Base-by-base conservation (phyloP, 1,284 basidiomycete species). In the Erythrobasidium hasegawianum region DNA sequence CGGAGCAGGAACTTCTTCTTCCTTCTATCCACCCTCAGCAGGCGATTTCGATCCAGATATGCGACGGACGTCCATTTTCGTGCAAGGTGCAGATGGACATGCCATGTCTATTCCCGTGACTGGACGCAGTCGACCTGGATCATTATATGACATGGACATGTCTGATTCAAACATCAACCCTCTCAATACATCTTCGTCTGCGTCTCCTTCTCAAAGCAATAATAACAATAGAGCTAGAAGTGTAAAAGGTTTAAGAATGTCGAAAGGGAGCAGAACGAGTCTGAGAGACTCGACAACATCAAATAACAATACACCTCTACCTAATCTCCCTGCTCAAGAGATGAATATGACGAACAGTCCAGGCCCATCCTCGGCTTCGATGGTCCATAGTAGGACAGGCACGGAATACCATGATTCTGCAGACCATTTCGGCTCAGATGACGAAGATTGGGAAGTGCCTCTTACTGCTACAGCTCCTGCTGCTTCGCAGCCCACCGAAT, bases 41-140 rank as follows among this genome's bases (percentile, higher is more conserved):
- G 65, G 65, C 18, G 65, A 67, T 52, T 67, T 67, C 40, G 61
- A 64, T 13, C 57, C 54, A n/a, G 68, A 69, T 29, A 60, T 66
- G 26, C 57, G 68, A 4, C 47, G 68, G 55, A 41, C 55, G 16
- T 59, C 55, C 40, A 69, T 69, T 26, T 59, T 40, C 24, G 59
- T 69, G 0, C 50, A 53, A 18, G 68, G 68, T 0, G 56, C 68
- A 20, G 57, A 69, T 43, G 68, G 68, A 18, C 41, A 56, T n/a
- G 39, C 56, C 47, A 56, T 58, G 50, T 54, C 41, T 22, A 54
- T 69, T n/a, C 52, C 68, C 40, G 59, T 69, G 38, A 69, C 68
- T 40, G 68, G 68, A 26, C 20, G 68, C 22, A 57, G 50, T 27
- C 38, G 64, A 8, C 64, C 64, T 4, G 57, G 57, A n/a, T 65